Evolutionary conservation across 192 early-diverging fungal species (phyloP).

Genomic region (Radiomyces spectabilis): DNA sequence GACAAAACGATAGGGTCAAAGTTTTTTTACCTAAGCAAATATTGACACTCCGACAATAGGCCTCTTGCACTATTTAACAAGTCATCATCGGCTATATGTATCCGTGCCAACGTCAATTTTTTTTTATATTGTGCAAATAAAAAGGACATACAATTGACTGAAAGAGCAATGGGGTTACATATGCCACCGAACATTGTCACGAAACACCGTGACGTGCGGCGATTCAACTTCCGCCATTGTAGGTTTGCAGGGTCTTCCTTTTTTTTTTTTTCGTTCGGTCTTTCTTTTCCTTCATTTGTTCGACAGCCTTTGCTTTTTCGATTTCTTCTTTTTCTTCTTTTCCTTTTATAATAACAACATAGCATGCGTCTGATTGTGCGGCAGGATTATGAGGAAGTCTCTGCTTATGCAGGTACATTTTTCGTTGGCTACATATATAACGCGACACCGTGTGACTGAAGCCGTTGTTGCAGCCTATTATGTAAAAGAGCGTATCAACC

Average conservation of each 20-base stretch:
- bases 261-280: background rate
- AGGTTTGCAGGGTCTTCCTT: background rate
- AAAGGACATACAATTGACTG: too few species aligned
- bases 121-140: too few species aligned
- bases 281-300: background rate
- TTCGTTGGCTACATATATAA: background rate
- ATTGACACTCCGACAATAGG: too few species aligned
- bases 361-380: constrained; percentile 72
- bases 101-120: too few species aligned
- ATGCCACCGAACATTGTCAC: too few species aligned
- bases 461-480: constrained; percentile 51
- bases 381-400: constrained; percentile 62
- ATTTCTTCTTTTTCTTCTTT: constrained; percentile 9
- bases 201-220: too few species aligned
- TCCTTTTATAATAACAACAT: background rate
- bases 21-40: too few species aligned
- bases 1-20: too few species aligned
- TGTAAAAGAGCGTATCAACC: constrained; percentile 73
- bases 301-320: background rate
- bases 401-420: constrained; percentile 52
- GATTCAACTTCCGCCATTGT: too few species aligned
- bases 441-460: background rate
- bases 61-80: too few species aligned
- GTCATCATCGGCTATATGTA: too few species aligned
- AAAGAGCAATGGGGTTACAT: too few species aligned